Evolutionary conservation across 768 basidiomycete species (phyloP), one percentile per base, ranked within the genome.

Genomic region (Lactifluus volemus): DNA sequence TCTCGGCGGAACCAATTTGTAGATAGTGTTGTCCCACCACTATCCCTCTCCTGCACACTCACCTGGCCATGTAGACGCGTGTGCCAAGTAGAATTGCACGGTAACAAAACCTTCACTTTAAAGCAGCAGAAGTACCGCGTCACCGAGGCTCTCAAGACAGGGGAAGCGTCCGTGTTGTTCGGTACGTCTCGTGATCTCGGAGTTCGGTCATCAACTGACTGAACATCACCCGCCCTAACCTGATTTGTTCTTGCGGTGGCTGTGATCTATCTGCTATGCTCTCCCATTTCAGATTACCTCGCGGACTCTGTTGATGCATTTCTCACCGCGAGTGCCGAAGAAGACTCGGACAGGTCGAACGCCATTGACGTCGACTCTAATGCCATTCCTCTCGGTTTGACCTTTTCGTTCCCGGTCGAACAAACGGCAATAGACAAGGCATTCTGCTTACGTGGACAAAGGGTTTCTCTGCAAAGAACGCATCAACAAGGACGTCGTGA

Each of bases 1-100:
- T 77, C 82, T 99, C 19, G 97, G 97, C 44, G 97, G 97, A 58
- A 99, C 97, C 25, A 99, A 99, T 71, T 81, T 99, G 89, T 97
- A 74, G 71, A 89, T 78, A 4, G 3, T 38, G 12, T 29, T 30
- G 8, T 15, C 30, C 21, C 17, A 29, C 56, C 34, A 15, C 50
- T 6, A 3, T 44, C 1, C n/a, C 2, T 53, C 38, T 25, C 30
- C 32, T 30, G 53, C 47, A 17, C 42, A 49, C 49, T 65, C 66
- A 66, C 60, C 50, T 59, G 32, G n/a, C 60, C 44, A 10, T 59
- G 2, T 64, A 97, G 93, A 63, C 95, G 94, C 54, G 94, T 97
- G 50, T 98, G 95, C 74, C 90, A 98, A 72, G 92, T 98, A 51
- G 80, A 85, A 34, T 79, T 99, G n/a, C 79, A 88, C 53, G 97